Conservation (phyloP, 176 grass and related monocot species). For the Aegilops speltoides region DNA sequence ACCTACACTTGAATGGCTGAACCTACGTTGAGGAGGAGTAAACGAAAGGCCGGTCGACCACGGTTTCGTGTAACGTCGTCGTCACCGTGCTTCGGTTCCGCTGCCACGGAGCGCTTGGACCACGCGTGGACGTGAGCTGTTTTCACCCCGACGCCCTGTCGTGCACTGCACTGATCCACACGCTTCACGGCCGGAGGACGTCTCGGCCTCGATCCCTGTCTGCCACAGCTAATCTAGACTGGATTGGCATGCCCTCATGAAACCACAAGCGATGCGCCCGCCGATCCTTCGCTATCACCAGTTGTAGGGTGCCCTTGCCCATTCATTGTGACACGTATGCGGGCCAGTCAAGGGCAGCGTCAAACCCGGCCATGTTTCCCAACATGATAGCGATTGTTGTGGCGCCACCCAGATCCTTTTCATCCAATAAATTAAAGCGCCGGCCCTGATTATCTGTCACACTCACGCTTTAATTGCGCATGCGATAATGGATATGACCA, state of each 20-base stretch:
- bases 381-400: constrained; percentile 51
- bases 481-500: background rate
- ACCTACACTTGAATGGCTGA: background rate
- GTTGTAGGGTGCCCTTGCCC: background rate
- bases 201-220: background rate
- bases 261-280: background rate
- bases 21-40: background rate
- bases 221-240: background rate
- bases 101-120: constrained; percentile 12
- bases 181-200: background rate
- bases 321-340: constrained; percentile 23
- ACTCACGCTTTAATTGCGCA: background rate
- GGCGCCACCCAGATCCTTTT: constrained; percentile 8
- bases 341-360: constrained; percentile 39
- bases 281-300: background rate
- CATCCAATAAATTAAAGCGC: background rate
- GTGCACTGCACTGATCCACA: background rate
- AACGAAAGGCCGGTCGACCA: no score
- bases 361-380: constrained; percentile 38
- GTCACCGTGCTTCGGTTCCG: background rate
- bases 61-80: background rate
- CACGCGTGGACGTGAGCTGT: constrained; percentile 10
- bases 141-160: background rate
- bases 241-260: background rate
- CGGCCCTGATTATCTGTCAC: background rate